These are phyloP conservation scores for Venturia oleaginea DNA, from an alignment of 2,329 filamentous ascomycete species.

Conservation along the genomic window DNA sequence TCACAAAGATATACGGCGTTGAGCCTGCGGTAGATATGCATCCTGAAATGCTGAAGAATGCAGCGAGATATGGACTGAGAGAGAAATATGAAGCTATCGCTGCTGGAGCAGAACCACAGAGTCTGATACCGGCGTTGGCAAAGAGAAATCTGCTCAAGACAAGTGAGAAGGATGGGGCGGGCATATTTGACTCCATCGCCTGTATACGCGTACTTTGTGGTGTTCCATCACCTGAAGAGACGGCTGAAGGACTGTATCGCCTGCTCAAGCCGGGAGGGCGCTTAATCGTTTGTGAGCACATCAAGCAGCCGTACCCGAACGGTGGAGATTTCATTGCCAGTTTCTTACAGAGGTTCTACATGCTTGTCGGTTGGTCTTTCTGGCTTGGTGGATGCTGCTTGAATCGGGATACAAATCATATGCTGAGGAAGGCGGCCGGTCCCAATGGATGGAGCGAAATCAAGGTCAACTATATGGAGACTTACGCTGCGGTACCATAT, in stretches of 20 bases:
- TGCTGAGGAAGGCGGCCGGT: conserved; percentile 33
- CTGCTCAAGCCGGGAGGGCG: conserved; percentile 47
- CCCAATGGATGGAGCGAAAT: conserved; percentile 37
- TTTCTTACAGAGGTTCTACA: conserved; percentile 38
- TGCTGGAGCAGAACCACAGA: conserved; percentile 38
- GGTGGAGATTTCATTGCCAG: conserved; percentile 38
- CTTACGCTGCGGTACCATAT: conserved; percentile 24
- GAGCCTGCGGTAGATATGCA: conserved; percentile 45
- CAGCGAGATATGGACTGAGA: conserved; percentile 32
- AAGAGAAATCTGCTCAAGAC: conserved; percentile 32
- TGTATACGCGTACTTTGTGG: conserved; percentile 47
- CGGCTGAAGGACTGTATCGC: conserved; percentile 38
- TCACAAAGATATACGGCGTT: conserved; percentile 41
- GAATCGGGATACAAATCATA: conserved; percentile 38
- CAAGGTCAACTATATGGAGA: conserved; percentile 33
- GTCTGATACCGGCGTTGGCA: conserved; percentile 36
- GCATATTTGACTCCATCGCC: conserved; percentile 46
- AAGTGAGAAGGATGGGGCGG: conserved; percentile 20
- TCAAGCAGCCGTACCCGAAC: conserved; percentile 43
- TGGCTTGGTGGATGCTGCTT: conserved; percentile 45
- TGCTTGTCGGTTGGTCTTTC: conserved; percentile 37
- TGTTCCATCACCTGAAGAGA: conserved; percentile 39
- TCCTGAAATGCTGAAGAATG: conserved; percentile 31
- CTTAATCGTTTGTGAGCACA: conserved; percentile 48
- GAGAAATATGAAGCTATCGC: conserved; percentile 42